Evolutionary conservation across 2,329 filamentous ascomycete species (phyloP), one percentile per base, ranked within the genome.

Genomic region (Phaeosphaeria sp.): DNA sequence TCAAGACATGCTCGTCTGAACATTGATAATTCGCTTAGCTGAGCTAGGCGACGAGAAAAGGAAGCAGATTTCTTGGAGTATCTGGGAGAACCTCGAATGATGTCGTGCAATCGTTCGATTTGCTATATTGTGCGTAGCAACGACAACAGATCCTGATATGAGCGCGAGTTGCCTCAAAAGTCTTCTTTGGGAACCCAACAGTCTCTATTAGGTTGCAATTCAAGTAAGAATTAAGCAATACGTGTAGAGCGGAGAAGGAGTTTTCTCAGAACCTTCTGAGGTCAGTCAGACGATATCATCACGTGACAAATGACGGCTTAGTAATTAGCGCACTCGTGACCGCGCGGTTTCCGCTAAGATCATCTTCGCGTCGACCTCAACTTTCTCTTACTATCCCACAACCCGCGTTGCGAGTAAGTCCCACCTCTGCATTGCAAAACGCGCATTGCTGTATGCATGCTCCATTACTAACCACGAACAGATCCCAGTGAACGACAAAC

Each of bases 401-500:
- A 68, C 61, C 63, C 63, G 63, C 65, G 64, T 66, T 65, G 62
- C 68, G 63, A 67, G 68, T 72, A 69, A 56, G 68, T 68, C 36
- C 39, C 40, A 22, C 25, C 21, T 18, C 22, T 22, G 6, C 5
- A 40, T 39, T 20, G 8, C n/a, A 25, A 11, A 20, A 20, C 17
- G 17, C 33, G 18, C 30, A 24, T 21, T 24, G 21, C 11, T 39
- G 43, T 25, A n/a, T 44, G 45, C 8, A 40, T 46, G 33, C 56
- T 52, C 52, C 47, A 27, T 47, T 55, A 49, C 63, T 65, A 30
- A 68, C 42, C 15, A 4, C 3, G n/a, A n/a, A 9, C 36, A 71
- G 67, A 66, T 69, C 68, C 64, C 68, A 51, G 50, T 71, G 68
- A 71, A 68, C 66, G 68, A 71, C 65, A 71, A 71, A 53, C 43